Percentiles rank a stretch among this genome's conserved stretches.
Conservation (phyloP, 2,329 filamentous ascomycete genomes). For the Colletotrichum sp. region DNA sequence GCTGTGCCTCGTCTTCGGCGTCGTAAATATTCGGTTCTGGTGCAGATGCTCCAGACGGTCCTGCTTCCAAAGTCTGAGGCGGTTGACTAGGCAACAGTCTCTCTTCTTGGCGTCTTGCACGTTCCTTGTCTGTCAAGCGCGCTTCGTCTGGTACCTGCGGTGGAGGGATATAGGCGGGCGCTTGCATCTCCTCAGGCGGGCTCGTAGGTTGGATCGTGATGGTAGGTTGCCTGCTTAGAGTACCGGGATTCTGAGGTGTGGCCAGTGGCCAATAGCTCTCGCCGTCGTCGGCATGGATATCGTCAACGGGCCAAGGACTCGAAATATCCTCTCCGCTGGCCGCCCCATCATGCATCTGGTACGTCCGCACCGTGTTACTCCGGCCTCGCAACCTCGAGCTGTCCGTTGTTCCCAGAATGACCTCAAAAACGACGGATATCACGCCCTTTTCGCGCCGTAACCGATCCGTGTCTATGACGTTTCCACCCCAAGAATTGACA, state of each 20-base stretch:
- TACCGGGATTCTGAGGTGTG: not conserved
- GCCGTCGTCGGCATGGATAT: constrained; percentile 11
- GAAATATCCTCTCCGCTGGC: constrained; percentile 36
- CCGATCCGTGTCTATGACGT: constrained; percentile 86
- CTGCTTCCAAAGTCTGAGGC: constrained; percentile 43
- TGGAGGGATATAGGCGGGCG: constrained; percentile 61
- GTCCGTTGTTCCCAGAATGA: constrained; percentile 86
- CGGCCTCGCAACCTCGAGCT: constrained; percentile 49
- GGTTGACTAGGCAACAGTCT: constrained; percentile 83
- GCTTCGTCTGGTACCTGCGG: constrained; percentile 66
- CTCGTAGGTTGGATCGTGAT: constrained; percentile 12
- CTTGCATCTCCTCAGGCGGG: constrained; percentile 33
- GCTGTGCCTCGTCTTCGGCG: constrained; percentile 43
- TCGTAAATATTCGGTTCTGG: constrained; percentile 51
- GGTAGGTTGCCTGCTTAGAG: constrained; percentile 11
- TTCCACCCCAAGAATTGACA: constrained; percentile 62
- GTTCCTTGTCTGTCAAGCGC: constrained; percentile 80
- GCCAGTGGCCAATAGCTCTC: constrained; percentile 15
- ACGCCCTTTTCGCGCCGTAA: constrained; percentile 90
- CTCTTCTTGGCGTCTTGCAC: constrained; percentile 77
- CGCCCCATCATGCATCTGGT: constrained; percentile 27
- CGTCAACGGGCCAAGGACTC: constrained; percentile 16
- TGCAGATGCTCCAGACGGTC: constrained; percentile 35
- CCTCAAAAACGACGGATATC: constrained; percentile 84
- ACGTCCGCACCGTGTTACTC: constrained; percentile 24